Conservation (phyloP, 345 rosid species). For the Odontarrhena argentea region DNA sequence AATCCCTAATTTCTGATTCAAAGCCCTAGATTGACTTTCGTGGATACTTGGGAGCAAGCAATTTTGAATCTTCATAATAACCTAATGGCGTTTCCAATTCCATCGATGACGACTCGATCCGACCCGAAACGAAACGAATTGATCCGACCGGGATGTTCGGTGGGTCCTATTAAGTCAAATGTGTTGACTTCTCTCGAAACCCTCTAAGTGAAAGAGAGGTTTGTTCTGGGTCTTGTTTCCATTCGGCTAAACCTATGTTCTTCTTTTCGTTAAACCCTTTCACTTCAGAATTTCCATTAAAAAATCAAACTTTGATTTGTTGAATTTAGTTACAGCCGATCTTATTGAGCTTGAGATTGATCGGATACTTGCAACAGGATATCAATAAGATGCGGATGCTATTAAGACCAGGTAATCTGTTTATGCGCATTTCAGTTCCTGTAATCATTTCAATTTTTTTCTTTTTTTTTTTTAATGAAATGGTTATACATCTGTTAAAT, state of each 20-base stretch:
- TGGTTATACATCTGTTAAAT: not conserved
- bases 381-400: slow-evolving; percentile 31
- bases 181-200: not conserved
- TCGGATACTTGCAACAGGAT: not conserved
- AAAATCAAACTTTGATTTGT: slow-evolving; percentile 18
- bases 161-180: not conserved
- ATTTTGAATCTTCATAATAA: not conserved
- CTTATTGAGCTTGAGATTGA: slow-evolving; percentile 10
- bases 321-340: slow-evolving; percentile 2
- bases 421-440: slow-evolving; percentile 1
- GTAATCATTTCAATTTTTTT: too few species aligned
- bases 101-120: not conserved
- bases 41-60: slow-evolving; percentile 22
- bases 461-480: slow-evolving; percentile 1
- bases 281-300: not conserved
- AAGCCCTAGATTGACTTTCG: not conserved
- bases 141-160: not conserved
- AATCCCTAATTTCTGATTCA: slow-evolving; percentile 25
- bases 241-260: slow-evolving; percentile 24
- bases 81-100: slow-evolving; percentile 1
- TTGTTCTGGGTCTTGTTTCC: not conserved
- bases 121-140: not conserved
- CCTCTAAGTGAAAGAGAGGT: slow-evolving; percentile 1
- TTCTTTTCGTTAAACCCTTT: slow-evolving; percentile 28
- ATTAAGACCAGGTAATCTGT: slow-evolving; percentile 33